A percentile compares a stretch with the other conserved stretches of the same genome.
Conservation (phyloP, 257 asterid species). For the Prunella vulgaris region DNA sequence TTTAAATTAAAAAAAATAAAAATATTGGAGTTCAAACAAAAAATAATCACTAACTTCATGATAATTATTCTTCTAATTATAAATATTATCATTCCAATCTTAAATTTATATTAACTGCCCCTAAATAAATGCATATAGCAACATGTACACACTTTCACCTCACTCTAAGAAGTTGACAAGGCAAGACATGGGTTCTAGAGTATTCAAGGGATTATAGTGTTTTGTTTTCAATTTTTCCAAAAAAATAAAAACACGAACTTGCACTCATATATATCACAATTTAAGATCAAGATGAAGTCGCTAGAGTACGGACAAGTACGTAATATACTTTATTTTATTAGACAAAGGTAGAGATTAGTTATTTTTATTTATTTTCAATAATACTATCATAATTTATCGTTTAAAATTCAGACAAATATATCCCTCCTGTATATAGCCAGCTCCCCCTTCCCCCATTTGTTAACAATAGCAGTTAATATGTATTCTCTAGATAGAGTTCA, state of each 20-base stretch:
- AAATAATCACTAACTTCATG: too few relatives aligned
- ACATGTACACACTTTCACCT: too few relatives aligned
- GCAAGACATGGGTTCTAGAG: background rate
- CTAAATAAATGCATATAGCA: too few relatives aligned
- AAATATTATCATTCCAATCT: too few relatives aligned
- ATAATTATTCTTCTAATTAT: too few relatives aligned
- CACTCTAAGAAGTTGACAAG: background rate
- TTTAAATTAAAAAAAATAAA: too few relatives aligned
- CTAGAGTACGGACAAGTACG: background rate
- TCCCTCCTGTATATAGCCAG: background rate
- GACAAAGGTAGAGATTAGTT: background rate
- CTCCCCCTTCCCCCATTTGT: background rate
- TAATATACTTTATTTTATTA: too few relatives aligned
- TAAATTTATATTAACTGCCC: too few relatives aligned
- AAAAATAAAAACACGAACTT: background rate
- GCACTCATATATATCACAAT: background rate
- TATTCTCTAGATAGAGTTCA: slow-evolving; percentile 26
- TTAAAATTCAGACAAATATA: background rate
- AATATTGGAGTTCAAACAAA: too few relatives aligned
- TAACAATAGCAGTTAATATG: slow-evolving; percentile 28
- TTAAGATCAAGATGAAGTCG: background rate
- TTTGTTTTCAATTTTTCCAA: background rate
- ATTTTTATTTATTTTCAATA: background rate
- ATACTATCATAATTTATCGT: background rate
- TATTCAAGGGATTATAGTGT: background rate